These are phyloP conservation scores for Rhynchospora pubera DNA, from an alignment of 176 grass and related monocot genomes.

Conservation along the genomic window DNA sequence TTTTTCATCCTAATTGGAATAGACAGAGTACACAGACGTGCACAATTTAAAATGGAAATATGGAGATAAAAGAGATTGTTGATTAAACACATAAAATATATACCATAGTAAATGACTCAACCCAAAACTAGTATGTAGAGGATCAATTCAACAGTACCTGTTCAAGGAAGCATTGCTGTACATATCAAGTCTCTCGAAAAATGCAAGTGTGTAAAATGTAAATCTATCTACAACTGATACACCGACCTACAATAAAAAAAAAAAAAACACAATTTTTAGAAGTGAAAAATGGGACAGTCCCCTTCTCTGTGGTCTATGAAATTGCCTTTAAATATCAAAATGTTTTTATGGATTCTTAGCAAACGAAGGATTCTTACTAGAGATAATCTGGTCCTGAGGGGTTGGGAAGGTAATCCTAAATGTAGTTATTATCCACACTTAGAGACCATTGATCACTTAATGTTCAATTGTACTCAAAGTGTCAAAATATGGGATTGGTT, in stretches of 20 bases:
- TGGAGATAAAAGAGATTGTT: background rate
- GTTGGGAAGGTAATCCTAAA: too few relatives aligned
- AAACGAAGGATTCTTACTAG: too few relatives aligned
- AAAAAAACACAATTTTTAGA: slow-evolving; percentile 10
- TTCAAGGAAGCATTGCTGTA: slow-evolving; percentile 97
- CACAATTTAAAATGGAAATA: background rate
- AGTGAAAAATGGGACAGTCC: too few relatives aligned
- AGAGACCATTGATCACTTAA: too few relatives aligned
- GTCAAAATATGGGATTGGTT: too few relatives aligned
- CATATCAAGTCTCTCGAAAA: slow-evolving; percentile 99
- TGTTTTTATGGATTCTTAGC: too few relatives aligned
- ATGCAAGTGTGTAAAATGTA: slow-evolving; percentile 93
- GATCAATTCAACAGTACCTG: slow-evolving; percentile 44
- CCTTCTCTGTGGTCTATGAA: too few relatives aligned
- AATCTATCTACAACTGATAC: slow-evolving; percentile 99
- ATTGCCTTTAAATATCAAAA: too few relatives aligned
- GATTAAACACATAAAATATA: background rate
- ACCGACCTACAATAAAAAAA: slow-evolving; percentile 59
- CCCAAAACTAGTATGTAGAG: background rate
- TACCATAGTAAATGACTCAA: background rate
- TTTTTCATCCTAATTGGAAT: background rate
- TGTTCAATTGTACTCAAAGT: too few relatives aligned
- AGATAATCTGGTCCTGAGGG: too few relatives aligned
- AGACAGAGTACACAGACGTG: background rate
- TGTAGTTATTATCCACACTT: too few relatives aligned